phyloP scores from a whole-genome alignment of 73 alveolate species.

The Uronychia binucleata region DNA sequence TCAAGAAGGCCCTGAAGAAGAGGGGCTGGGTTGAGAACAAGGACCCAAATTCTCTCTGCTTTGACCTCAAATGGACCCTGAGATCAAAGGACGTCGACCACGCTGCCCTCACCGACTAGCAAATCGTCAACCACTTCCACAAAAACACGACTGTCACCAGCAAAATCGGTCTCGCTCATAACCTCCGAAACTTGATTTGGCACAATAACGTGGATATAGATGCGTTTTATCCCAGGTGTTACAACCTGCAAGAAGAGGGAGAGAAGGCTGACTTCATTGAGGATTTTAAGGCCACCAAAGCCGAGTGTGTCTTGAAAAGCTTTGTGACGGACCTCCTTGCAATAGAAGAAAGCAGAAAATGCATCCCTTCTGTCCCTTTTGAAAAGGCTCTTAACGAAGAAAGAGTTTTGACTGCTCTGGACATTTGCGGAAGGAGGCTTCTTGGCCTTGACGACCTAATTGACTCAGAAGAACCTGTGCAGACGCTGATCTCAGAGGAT shows the following conservation, averaged over 20 bases:
- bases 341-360: background rate
- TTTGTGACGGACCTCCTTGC: conserved; percentile 9
- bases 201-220: conserved; percentile 93
- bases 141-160: conserved; percentile 91
- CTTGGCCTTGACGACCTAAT: conserved; percentile 86
- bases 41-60: conserved; percentile 83
- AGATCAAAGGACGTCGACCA: conserved; percentile 89
- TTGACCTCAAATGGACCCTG: conserved; percentile 88
- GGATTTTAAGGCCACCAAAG: conserved; percentile 92
- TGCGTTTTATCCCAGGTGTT: conserved; percentile 96
- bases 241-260: conserved; percentile 86
- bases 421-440: conserved; percentile 83
- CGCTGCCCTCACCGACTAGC: conserved; percentile 73
- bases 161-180: conserved; percentile 94
- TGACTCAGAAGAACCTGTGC: conserved; percentile 67
- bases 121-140: conserved; percentile 91
- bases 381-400: conserved; percentile 29
- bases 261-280: conserved; percentile 91
- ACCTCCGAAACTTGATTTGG: conserved; percentile 91
- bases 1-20: conserved; percentile 72
- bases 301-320: conserved; percentile 59
- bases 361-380: background rate
- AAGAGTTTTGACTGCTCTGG: conserved; percentile 73
- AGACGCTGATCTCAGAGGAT: conserved; percentile 57
- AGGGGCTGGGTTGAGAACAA: conserved; percentile 97